Base-by-base conservation (phyloP, 2,329 filamentous ascomycete species). In the Sporothrix mexicana region DNA sequence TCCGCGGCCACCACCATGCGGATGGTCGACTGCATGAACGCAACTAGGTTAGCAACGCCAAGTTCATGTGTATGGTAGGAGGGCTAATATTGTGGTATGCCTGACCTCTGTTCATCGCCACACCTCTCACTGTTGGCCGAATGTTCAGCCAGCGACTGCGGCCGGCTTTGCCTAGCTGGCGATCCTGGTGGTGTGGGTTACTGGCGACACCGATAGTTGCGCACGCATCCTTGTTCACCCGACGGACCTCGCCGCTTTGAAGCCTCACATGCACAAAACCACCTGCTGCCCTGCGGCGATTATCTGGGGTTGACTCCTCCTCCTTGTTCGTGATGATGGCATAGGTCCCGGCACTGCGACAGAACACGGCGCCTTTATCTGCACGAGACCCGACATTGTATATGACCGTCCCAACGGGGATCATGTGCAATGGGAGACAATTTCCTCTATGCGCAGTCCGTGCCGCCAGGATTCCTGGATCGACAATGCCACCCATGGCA, bases 1-100 rank as follows among this genome's bases (percentile, higher is more conserved):
- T 85, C 96, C 96, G 87, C 97, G 90, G 83, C 96, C 96, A 92
- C 96, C 96, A 88, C 96, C 96, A 82, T 99, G 96, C 79, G 96
- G 96, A 87, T 99, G 96, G 80, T 99, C 96, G 78, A 91, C 93
- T 90, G 78, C 61, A 74, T 12, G 69, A 17, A 36, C n/a, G n/a
- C 17, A 69, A 61, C 7, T 6, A 7, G 4, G 20, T 72, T 66
- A 64, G 49, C 71, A 41, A 25, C 36, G 36, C 10, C 25, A 45
- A 17, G 20, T 23, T 12, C 7, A 53, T 12, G 6, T 41, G 5
- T 15, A 45, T 6, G 12, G 23, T 30, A 1, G 9, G 30, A 41
- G 62, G 53, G 41, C 30, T 30, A 67, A 43, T 25, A 8, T 12
- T 2, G n/a, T 41, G n/a, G 36, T 17, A 25, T n/a, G 17, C 82